These are phyloP conservation scores for Camptophora hylomeconis DNA, from an alignment of 2,329 filamentous ascomycete species.

Conservation along the genomic window DNA sequence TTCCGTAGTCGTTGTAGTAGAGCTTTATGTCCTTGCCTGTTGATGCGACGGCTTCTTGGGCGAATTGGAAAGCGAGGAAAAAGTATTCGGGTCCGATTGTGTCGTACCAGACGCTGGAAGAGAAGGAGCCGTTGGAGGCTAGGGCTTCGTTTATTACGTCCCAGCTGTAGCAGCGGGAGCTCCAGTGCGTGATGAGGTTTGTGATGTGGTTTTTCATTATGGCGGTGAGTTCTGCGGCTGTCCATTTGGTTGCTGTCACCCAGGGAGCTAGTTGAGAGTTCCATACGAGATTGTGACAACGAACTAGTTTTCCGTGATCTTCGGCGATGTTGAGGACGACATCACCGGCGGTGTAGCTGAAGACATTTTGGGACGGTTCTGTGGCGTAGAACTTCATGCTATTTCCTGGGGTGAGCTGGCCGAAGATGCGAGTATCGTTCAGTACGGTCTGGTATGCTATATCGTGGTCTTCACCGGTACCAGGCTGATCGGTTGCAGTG, in stretches of 20 bases:
- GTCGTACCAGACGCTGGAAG: slow-evolving; percentile 28
- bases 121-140: slow-evolving; percentile 27
- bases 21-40: slow-evolving; percentile 23
- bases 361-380: slow-evolving; percentile 43
- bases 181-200: slow-evolving; percentile 24
- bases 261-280: slow-evolving; percentile 35
- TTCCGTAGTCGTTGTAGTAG: slow-evolving; percentile 34
- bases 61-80: slow-evolving; percentile 31
- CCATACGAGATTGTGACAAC: slow-evolving; percentile 51
- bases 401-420: slow-evolving; percentile 52
- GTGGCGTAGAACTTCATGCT: slow-evolving; percentile 40
- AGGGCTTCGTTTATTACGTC: slow-evolving; percentile 31
- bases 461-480: slow-evolving; percentile 35
- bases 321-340: slow-evolving; percentile 28
- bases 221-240: slow-evolving; percentile 41
- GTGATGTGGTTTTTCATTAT: slow-evolving; percentile 38
- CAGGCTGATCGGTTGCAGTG: slow-evolving; percentile 45
- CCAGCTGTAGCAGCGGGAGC: slow-evolving; percentile 26
- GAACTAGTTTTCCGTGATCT: slow-evolving; percentile 33
- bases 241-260: slow-evolving; percentile 42
- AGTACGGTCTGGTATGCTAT: slow-evolving; percentile 42
- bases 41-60: slow-evolving; percentile 26
- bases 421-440: slow-evolving; percentile 45
- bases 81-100: slow-evolving; percentile 33
- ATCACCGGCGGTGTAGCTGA: slow-evolving; percentile 47